These are phyloP conservation scores for Rhododendron ovatum DNA, from an alignment of 148 eudicot species.

Conservation along the genomic window DNA sequence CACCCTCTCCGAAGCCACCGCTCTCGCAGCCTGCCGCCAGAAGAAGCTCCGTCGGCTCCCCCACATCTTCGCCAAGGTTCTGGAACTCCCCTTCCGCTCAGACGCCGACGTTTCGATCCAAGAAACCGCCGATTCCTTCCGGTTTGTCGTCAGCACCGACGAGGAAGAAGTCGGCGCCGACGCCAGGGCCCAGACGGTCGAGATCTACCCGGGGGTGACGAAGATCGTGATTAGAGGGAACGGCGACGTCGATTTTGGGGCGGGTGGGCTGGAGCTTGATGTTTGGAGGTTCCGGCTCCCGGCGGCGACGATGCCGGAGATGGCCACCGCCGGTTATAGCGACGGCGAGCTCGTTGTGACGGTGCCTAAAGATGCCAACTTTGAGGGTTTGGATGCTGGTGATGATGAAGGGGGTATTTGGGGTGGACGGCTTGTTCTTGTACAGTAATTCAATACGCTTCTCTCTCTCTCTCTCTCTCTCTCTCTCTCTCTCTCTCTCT, in stretches of 20 bases:
- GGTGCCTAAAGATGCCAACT: slow-evolving; percentile 46
- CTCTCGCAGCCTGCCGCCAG: slow-evolving; percentile 23
- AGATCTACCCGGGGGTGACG: slow-evolving; percentile 81
- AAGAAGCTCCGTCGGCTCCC: slow-evolving; percentile 85
- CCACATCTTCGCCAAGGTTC: slow-evolving; percentile 82
- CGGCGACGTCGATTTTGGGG: slow-evolving; percentile 16
- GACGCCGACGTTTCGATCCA: slow-evolving; percentile 68
- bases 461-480: not conserved
- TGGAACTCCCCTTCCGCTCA: slow-evolving; percentile 78
- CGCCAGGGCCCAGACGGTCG: slow-evolving; percentile 54
- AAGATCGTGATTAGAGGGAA: slow-evolving; percentile 63
- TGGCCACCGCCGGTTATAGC: slow-evolving; percentile 45
- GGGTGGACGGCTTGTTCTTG: slow-evolving; percentile 28
- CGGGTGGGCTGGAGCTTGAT: slow-evolving; percentile 54
- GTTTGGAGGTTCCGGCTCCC: slow-evolving; percentile 78
- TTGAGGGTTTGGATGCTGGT: slow-evolving; percentile 14
- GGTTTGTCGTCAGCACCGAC: slow-evolving; percentile 52
- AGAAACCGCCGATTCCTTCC: slow-evolving; percentile 48
- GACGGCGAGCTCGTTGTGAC: slow-evolving; percentile 75
- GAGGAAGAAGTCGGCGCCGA: slow-evolving; percentile 30
- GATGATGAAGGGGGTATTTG: slow-evolving; percentile 4
- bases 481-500: too few relatives aligned
- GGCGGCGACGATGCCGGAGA: slow-evolving; percentile 45
- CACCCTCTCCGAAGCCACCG: slow-evolving; percentile 12
- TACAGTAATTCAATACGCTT: slow-evolving; percentile 16